phyloP scores from a whole-genome alignment of 176 grass and related monocot species.

The Aegilops speltoides region DNA sequence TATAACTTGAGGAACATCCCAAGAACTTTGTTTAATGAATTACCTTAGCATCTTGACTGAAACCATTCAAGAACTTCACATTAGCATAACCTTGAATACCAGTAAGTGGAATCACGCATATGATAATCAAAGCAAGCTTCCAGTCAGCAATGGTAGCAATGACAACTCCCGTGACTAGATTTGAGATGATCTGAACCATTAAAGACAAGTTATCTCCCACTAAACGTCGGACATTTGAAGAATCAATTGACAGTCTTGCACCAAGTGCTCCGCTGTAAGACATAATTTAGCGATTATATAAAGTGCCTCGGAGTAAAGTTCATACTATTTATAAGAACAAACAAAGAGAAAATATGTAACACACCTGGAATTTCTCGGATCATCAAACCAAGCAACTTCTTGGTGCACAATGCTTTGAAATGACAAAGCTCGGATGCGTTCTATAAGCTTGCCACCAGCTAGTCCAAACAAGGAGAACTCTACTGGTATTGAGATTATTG shows the following conservation, averaged over 20 bases:
- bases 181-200: background rate
- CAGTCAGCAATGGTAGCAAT: background rate
- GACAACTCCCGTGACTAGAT: background rate
- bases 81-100: constrained; percentile 24
- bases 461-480: constrained; percentile 70
- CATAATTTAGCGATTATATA: background rate
- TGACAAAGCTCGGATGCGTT: constrained; percentile 59
- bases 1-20: background rate
- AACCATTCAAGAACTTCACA: constrained; percentile 29
- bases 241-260: background rate
- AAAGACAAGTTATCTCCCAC: constrained; percentile 1
- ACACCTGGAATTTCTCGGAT: constrained; percentile 74
- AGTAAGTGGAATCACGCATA: background rate
- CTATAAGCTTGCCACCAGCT: constrained; percentile 77
- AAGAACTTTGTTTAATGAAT: background rate
- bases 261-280: background rate
- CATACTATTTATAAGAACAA: background rate
- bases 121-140: background rate
- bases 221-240: background rate
- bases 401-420: constrained; percentile 65
- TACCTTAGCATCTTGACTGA: constrained; percentile 37
- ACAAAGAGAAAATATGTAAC: background rate
- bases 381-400: constrained; percentile 90
- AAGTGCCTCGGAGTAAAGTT: background rate
- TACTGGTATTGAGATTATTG: constrained; percentile 43